Evolutionary conservation across 208 protist species (phyloP), one percentile per base, ranked within the genome.

Genomic region (Leishmania aethiopica): DNA sequence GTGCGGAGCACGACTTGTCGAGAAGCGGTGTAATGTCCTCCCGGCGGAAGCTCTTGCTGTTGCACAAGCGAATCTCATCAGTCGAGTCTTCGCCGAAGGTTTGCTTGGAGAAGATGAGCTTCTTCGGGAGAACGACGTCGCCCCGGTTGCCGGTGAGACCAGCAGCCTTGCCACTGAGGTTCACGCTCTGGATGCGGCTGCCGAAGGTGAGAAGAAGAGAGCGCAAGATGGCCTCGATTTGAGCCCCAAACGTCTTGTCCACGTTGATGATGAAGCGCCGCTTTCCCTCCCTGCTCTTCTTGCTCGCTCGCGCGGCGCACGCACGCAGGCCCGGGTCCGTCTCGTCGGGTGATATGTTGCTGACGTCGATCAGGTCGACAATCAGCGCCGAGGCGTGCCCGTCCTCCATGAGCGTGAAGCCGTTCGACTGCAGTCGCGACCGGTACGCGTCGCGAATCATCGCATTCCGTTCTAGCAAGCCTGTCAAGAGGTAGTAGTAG

Each of bases 261-360:
- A 96, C 87, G 81, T 98, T 98, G 84, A 98, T 88, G 77, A 98
- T 94, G 57, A 96, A 95, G 75, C 89, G 86, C 45, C 82, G 84
- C 69, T 78, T 74, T 7, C 64, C 72, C 22, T 73, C 72, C 22
- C 37, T 22, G 51, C 75, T 69, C 4, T 47, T 60, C 47, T 78
- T 77, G 19, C 70, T n/a, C 25, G 86, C 83, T n/a, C 32, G 77
- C 42, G 40, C 47, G 32, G 77, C 85, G 32, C 76, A 80, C 13
- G 79, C 82, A 19, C 80, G 88, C 19, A 96, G 77, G 1, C 51
- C 82, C 7, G 87, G 77, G 85, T 96, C 91, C 10, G 90, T 85
- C 69, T 93, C 87, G 3, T 91, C 82, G 28, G 82, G 67, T 28
- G 77, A 76, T 37, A 95, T 77, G 55, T 84, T 88, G 66, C 88